phyloP scores from a whole-genome alignment of 768 basidiomycete species.

The Pisolithus tinctorius region DNA sequence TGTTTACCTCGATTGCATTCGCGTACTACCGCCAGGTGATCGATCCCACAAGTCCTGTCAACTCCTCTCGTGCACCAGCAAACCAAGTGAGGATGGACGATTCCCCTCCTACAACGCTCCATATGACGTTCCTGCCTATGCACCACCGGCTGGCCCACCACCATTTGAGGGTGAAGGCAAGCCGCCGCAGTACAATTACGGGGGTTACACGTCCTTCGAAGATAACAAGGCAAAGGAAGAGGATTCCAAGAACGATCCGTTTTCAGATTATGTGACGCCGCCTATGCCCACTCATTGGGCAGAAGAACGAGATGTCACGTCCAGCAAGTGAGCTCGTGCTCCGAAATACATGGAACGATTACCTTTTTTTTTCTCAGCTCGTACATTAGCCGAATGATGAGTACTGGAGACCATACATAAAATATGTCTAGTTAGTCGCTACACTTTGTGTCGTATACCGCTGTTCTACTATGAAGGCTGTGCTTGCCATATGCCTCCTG shows the following conservation, averaged over 20 bases:
- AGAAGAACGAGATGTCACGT: constrained; percentile 39
- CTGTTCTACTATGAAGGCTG: too few species aligned
- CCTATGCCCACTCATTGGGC: constrained; percentile 29
- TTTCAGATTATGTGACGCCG: constrained; percentile 40
- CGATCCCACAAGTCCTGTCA: constrained; percentile 56
- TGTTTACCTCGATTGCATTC: constrained; percentile 65
- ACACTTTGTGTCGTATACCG: too few species aligned
- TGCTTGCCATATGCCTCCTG: not conserved
- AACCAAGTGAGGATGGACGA: constrained; percentile 31
- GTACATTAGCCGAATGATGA: too few species aligned
- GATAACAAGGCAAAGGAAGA: constrained; percentile 26
- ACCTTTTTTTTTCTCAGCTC: too few species aligned
- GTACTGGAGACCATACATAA: too few species aligned
- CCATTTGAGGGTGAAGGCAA: constrained; percentile 32
- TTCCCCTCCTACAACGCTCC: constrained; percentile 54
- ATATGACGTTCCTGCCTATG: constrained; percentile 40
- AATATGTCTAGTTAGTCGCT: too few species aligned
- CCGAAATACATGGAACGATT: too few species aligned
- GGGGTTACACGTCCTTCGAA: constrained; percentile 22
- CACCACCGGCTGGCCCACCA: constrained; percentile 48
- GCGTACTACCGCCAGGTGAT: constrained; percentile 69
- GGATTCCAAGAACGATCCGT: constrained; percentile 44
- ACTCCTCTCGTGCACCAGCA: constrained; percentile 39
- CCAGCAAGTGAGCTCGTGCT: not conserved
- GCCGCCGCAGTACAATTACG: constrained; percentile 44